Evolutionary conservation across 2,329 filamentous ascomycete species (phyloP).

Genomic region (Beauveria sp.): DNA sequence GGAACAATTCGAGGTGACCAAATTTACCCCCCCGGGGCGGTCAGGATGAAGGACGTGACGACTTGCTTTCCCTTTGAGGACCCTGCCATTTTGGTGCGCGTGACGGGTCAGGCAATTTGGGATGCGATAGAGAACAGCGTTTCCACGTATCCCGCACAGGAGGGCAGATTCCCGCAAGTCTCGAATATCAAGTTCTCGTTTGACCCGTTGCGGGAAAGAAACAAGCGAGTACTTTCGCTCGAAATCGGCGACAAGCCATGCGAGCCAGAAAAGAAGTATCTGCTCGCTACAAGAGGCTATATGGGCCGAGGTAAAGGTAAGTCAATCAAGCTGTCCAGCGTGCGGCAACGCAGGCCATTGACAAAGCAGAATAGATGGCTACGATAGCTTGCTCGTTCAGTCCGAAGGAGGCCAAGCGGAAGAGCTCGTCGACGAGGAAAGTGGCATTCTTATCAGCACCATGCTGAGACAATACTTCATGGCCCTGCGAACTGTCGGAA

Average conservation of each 20-base stretch:
- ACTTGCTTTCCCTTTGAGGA: slow-evolving; percentile 92
- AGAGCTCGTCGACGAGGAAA: slow-evolving; percentile 78
- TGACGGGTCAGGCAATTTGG: slow-evolving; percentile 64
- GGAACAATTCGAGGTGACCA: slow-evolving; percentile 85
- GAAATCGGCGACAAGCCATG: slow-evolving; percentile 55
- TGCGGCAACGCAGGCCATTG: not conserved
- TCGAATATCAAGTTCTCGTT: slow-evolving; percentile 74
- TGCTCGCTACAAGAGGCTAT: slow-evolving; percentile 74
- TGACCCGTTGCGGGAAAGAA: slow-evolving; percentile 53
- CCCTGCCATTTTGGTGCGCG: slow-evolving; percentile 69
- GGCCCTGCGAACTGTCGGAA: slow-evolving; percentile 70
- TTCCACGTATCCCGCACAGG: slow-evolving; percentile 70
- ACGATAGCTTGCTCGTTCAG: slow-evolving; percentile 64
- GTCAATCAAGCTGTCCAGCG: not conserved
- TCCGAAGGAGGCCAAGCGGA: slow-evolving; percentile 69
- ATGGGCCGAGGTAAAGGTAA: slow-evolving; percentile 73
- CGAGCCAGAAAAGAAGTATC: slow-evolving; percentile 57
- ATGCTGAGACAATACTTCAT: slow-evolving; percentile 89
- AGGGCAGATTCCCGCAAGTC: slow-evolving; percentile 79
- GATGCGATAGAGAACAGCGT: slow-evolving; percentile 83
- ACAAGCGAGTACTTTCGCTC: slow-evolving; percentile 56
- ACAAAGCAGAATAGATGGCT: slow-evolving; percentile 54
- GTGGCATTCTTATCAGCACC: slow-evolving; percentile 77
- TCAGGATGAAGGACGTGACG: slow-evolving; percentile 74
- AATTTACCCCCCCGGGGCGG: slow-evolving; percentile 73